Evolutionary conservation across 805 yeast genomes (phyloP).

Genomic region (Wickerhamomyces ciferrii): DNA sequence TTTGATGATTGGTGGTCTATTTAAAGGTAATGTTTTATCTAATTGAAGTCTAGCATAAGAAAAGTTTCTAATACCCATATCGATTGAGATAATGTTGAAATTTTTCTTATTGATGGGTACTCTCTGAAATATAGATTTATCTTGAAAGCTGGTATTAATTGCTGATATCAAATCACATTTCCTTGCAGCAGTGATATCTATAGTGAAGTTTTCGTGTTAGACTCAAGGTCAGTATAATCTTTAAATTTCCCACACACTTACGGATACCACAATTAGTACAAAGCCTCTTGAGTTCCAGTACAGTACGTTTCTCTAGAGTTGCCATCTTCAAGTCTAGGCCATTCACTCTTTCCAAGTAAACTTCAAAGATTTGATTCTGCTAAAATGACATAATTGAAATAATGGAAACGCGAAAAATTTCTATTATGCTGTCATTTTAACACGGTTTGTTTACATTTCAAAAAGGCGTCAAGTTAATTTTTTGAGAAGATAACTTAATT

Average conservation of each 20-base stretch:
- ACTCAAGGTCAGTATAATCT: no score
- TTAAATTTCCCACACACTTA: neutral
- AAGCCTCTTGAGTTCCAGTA: conserved; percentile 8
- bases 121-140: conserved; percentile 1
- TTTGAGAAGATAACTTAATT: no score
- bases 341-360: no score
- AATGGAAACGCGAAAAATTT: neutral
- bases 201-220: neutral
- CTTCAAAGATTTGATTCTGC: no score
- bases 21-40: conserved; percentile 15
- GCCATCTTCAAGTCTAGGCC: neutral
- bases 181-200: neutral
- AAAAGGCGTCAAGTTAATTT: neutral
- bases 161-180: conserved; percentile 1
- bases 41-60: conserved; percentile 23
- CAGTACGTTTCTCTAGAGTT: conserved; percentile 6
- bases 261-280: conserved; percentile 11
- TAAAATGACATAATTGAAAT: no score
- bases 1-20: conserved; percentile 19
- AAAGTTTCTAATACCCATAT: conserved; percentile 33
- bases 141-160: conserved; percentile 5
- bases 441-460: neutral
- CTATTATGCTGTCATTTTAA: neutral
- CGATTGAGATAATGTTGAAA: conserved; percentile 26
- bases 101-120: conserved; percentile 14